Evolutionary conservation across 129 eudicot species (phyloP).

Genomic region (Escallonia rubra): DNA sequence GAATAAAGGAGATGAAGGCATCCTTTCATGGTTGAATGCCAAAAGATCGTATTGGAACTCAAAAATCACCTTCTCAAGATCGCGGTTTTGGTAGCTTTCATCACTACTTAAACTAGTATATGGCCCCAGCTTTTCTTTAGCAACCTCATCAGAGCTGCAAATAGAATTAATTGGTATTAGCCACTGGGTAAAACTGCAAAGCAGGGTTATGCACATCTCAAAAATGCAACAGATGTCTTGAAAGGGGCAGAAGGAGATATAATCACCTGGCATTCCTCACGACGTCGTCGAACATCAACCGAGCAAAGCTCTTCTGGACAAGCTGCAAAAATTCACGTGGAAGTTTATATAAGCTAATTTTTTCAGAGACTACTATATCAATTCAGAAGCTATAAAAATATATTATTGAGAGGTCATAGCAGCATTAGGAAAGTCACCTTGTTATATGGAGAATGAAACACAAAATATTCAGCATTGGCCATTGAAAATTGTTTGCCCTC

Average conservation of each 20-base stretch:
- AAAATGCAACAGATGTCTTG: not conserved
- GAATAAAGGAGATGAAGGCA: no score
- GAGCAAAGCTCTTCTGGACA: conserved; percentile 97
- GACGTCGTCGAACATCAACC: conserved; percentile 72
- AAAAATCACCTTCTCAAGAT: conserved; percentile 86
- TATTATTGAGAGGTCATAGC: not conserved
- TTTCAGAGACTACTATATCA: not conserved
- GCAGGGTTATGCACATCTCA: not conserved
- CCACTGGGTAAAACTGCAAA: not conserved
- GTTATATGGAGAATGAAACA: conserved; percentile 96
- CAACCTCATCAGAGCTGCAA: conserved; percentile 74
- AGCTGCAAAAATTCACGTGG: conserved; percentile 58
- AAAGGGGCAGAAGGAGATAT: not conserved
- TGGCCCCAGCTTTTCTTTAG: conserved; percentile 79
- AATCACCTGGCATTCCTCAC: conserved; percentile 70
- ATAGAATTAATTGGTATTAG: conserved; percentile 14
- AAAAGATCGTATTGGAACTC: not conserved
- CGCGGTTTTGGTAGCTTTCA: conserved; percentile 92
- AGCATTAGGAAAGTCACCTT: conserved; percentile 45
- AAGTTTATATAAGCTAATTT: conserved; percentile 13
- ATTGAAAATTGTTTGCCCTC: conserved; percentile 79
- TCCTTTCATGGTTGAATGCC: no score
- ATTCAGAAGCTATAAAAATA: not conserved
- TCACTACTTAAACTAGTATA: conserved; percentile 61
- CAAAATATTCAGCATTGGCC: conserved; percentile 75